Evolutionary conservation across 2,329 filamentous ascomycete species (phyloP).

Genomic region (Nakataea oryzae): DNA sequence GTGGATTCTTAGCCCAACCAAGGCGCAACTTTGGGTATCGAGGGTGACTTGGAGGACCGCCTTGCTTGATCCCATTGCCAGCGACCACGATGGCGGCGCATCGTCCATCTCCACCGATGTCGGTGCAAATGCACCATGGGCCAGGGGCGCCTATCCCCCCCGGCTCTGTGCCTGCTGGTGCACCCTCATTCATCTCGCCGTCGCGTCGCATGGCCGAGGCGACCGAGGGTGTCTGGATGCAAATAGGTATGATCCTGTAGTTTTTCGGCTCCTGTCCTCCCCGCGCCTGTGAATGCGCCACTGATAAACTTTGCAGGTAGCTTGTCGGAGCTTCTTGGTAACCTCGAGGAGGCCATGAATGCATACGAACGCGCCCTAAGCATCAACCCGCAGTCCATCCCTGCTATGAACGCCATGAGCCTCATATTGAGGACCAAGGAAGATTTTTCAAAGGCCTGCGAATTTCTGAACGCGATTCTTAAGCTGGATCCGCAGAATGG

Average conservation of each 20-base stretch:
- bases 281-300: conserved; percentile 15
- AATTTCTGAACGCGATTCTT: conserved; percentile 83
- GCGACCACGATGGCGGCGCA: conserved; percentile 55
- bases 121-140: conserved; percentile 54
- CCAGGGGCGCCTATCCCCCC: conserved; percentile 40
- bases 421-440: conserved; percentile 85
- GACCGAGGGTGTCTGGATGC: conserved; percentile 86
- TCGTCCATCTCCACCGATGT: conserved; percentile 70
- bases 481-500: conserved; percentile 85
- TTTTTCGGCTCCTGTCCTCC: neutral
- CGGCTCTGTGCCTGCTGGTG: conserved; percentile 26
- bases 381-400: conserved; percentile 80
- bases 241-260: conserved; percentile 60
- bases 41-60: neutral
- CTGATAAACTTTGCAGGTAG: conserved; percentile 45
- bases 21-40: neutral
- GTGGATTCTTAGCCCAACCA: neutral
- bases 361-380: conserved; percentile 85
- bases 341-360: conserved; percentile 77
- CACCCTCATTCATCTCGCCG: conserved; percentile 42
- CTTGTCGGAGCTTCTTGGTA: conserved; percentile 77
- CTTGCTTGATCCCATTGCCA: neutral
- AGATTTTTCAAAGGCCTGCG: conserved; percentile 86
- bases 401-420: conserved; percentile 90
- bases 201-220: conserved; percentile 66